Conservation (phyloP, 2,329 filamentous ascomycete genomes). For the Talaromyces pinophilus region DNA sequence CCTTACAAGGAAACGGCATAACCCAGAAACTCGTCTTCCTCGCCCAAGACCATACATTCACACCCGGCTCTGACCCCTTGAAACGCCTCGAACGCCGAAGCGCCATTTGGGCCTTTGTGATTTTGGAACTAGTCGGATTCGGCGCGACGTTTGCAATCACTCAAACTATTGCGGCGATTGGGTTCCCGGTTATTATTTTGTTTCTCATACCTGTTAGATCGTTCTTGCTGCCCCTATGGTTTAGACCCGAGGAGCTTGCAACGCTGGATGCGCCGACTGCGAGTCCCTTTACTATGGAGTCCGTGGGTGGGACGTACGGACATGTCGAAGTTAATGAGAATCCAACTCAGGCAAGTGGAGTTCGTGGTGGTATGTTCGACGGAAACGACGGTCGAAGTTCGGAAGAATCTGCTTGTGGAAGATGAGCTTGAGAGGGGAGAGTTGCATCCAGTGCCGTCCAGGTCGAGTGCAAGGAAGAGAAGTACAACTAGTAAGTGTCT, state of each 20-base stretch:
- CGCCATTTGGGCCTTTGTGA: conserved; percentile 72
- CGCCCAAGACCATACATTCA: conserved; percentile 64
- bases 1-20: conserved; percentile 74
- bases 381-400: conserved; percentile 24
- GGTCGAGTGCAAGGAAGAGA: conserved; percentile 21
- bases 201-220: conserved; percentile 67
- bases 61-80: conserved; percentile 59
- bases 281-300: conserved; percentile 74
- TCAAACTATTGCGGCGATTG: conserved; percentile 78
- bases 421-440: conserved; percentile 47
- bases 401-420: conserved; percentile 35
- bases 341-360: conserved; percentile 5
- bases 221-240: conserved; percentile 63
- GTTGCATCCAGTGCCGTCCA: conserved; percentile 34
- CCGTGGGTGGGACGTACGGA: conserved; percentile 65
- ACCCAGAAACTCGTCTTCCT: conserved; percentile 74
- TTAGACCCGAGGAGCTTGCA: conserved; percentile 61
- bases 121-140: conserved; percentile 68
- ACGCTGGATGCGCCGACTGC: conserved; percentile 73
- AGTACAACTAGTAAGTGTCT: conserved; percentile 19
- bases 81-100: conserved; percentile 60
- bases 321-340: conserved; percentile 33
- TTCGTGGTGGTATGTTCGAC: conserved; percentile 13
- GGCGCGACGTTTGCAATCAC: conserved; percentile 80
- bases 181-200: conserved; percentile 75